Evolutionary conservation across 768 basidiomycete genomes (phyloP).

Genomic region (Agrocybe chaxingu): DNA sequence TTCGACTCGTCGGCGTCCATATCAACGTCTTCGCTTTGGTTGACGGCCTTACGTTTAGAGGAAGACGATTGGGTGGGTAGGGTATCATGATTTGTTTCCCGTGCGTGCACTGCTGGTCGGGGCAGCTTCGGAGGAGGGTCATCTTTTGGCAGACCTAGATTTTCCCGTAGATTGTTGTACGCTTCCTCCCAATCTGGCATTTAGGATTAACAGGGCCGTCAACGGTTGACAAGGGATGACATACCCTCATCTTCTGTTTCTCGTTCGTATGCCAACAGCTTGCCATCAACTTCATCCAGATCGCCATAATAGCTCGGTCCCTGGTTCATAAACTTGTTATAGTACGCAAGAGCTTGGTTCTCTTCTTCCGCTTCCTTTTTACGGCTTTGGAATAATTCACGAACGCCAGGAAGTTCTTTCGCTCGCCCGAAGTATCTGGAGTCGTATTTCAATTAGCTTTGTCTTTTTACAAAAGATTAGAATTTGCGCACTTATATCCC

Average conservation of each 20-base stretch:
- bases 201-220: neutral
- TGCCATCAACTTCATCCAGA: constrained; percentile 71
- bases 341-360: constrained; percentile 67
- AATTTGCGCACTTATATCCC: constrained; percentile 82
- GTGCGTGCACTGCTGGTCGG: constrained; percentile 25
- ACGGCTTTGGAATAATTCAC: constrained; percentile 87
- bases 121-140: constrained; percentile 52
- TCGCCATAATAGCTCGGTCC: constrained; percentile 92
- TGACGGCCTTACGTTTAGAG: constrained; percentile 56
- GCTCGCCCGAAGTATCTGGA: constrained; percentile 93
- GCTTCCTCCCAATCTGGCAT: constrained; percentile 65
- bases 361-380: constrained; percentile 91
- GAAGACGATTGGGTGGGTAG: constrained; percentile 20
- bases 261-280: constrained; percentile 69
- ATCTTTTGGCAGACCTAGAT: constrained; percentile 49
- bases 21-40: constrained; percentile 39
- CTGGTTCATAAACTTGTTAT: constrained; percentile 87
- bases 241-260: constrained; percentile 72
- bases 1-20: constrained; percentile 35
- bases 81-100: constrained; percentile 15
- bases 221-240: constrained; percentile 15
- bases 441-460: neutral
- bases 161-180: constrained; percentile 49
- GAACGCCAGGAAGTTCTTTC: constrained; percentile 92
- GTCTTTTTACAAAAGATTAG: neutral